Percentiles rank a stretch among this genome's conserved stretches.
Conservation (phyloP, 257 asterid species). For the Gynochthodes officinalis region DNA sequence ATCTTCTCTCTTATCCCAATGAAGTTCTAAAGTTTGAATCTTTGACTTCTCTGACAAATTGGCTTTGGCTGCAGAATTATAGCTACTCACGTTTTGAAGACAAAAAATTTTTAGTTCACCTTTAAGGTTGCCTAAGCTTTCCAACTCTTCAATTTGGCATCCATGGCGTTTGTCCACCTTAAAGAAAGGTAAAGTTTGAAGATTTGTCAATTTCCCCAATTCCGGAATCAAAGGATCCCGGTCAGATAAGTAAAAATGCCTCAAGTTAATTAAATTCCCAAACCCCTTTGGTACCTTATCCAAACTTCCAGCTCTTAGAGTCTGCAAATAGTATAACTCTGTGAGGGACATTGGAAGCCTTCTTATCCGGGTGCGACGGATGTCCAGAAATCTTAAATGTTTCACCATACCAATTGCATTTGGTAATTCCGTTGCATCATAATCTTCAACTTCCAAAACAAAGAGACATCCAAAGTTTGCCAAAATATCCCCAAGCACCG, state of each 20-base stretch:
- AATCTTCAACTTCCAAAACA: not conserved
- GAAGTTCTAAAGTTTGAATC: too few species aligned
- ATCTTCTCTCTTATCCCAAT: not conserved
- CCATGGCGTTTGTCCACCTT: not conserved
- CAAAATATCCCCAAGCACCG: not conserved
- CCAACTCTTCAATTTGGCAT: constrained; percentile 23
- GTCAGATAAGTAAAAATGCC: constrained; percentile 15
- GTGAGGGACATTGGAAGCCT: constrained; percentile 1
- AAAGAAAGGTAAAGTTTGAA: too few species aligned
- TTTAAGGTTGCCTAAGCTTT: constrained; percentile 7
- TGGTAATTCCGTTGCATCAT: too few species aligned
- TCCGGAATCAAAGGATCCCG: too few species aligned
- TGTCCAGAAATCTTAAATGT: constrained; percentile 13
- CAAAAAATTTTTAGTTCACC: too few species aligned
- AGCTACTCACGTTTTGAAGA: too few species aligned
- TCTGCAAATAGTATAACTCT: constrained; percentile 18
- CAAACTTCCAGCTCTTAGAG: constrained; percentile 21
- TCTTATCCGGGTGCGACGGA: not conserved
- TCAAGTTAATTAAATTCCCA: constrained; percentile 13
- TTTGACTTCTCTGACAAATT: too few species aligned
- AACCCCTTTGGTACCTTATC: constrained; percentile 4
- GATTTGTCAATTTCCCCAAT: too few species aligned
- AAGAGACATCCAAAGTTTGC: not conserved
- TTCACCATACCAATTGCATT: constrained; percentile 11
- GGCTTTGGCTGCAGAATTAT: too few species aligned